phyloP scores from a whole-genome alignment of 768 basidiomycete species.

The Favolaschia claudopus region DNA sequence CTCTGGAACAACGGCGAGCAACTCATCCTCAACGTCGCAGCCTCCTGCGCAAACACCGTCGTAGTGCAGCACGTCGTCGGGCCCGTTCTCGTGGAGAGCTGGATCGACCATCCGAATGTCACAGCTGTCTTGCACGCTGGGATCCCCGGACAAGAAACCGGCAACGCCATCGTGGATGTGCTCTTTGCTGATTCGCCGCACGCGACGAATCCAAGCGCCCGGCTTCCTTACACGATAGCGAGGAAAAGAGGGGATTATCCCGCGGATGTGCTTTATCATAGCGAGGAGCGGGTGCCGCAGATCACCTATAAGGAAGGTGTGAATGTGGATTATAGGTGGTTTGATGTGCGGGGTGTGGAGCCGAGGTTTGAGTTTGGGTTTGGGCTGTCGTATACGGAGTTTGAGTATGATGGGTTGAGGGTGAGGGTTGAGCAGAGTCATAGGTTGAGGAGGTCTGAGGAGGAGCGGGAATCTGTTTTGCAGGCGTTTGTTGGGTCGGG shows the following conservation, averaged over 20 bases:
- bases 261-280: not conserved
- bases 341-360: slow-evolving; percentile 37
- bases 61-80: slow-evolving; percentile 69
- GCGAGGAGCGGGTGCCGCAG: not conserved
- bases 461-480: not conserved
- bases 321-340: slow-evolving; percentile 43
- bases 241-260: slow-evolving; percentile 58
- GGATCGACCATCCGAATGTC: slow-evolving; percentile 70
- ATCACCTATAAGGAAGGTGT: not conserved
- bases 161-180: slow-evolving; percentile 62
- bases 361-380: slow-evolving; percentile 39
- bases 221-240: slow-evolving; percentile 62
- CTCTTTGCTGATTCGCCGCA: slow-evolving; percentile 55
- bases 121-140: slow-evolving; percentile 50
- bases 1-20: slow-evolving; percentile 47
- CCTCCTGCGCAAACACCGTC: slow-evolving; percentile 61
- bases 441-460: not conserved
- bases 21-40: slow-evolving; percentile 54
- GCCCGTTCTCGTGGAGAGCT: slow-evolving; percentile 58
- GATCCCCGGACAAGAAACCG: slow-evolving; percentile 64
- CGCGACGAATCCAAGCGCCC: slow-evolving; percentile 55
- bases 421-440: slow-evolving; percentile 17
- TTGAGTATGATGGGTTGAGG: slow-evolving; percentile 42
- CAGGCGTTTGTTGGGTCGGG: not conserved
- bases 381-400: slow-evolving; percentile 51